These are phyloP conservation scores for Ganoderma meredithae DNA, from an alignment of 1,284 basidiomycete genomes.

Conservation along the genomic window DNA sequence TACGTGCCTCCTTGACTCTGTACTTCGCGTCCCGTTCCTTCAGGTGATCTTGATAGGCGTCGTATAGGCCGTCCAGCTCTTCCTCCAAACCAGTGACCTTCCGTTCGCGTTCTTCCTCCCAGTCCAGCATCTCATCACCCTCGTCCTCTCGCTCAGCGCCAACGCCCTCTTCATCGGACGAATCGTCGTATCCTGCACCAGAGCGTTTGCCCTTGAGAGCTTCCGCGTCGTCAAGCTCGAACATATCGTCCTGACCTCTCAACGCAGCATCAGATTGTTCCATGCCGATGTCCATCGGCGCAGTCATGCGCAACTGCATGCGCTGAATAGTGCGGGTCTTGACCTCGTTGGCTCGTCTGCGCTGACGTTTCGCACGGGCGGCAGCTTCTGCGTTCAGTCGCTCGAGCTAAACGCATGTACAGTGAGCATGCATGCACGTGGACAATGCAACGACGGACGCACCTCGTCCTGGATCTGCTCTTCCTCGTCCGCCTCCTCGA, in stretches of 20 bases:
- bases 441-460: slow-evolving; percentile 14
- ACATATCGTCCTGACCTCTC: slow-evolving; percentile 83
- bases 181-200: slow-evolving; percentile 59
- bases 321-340: slow-evolving; percentile 90
- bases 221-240: slow-evolving; percentile 77
- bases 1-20: slow-evolving; percentile 85
- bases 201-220: slow-evolving; percentile 54
- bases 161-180: slow-evolving; percentile 50
- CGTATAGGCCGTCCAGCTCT: slow-evolving; percentile 90
- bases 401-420: slow-evolving; percentile 66
- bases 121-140: slow-evolving; percentile 62
- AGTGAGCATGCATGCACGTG: not conserved
- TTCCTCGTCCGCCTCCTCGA: slow-evolving; percentile 85
- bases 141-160: slow-evolving; percentile 47
- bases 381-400: slow-evolving; percentile 83
- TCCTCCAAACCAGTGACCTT: slow-evolving; percentile 78
- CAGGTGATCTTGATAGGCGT: slow-evolving; percentile 85
- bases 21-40: slow-evolving; percentile 91
- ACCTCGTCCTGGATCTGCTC: slow-evolving; percentile 90
- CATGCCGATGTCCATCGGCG: slow-evolving; percentile 94
- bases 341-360: slow-evolving; percentile 89
- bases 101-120: slow-evolving; percentile 76
- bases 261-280: slow-evolving; percentile 83
- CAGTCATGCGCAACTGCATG: slow-evolving; percentile 98
- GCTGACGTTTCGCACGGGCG: slow-evolving; percentile 82